Percentiles rank a stretch among this genome's conserved stretches.
Evolutionary conservation across 805 yeast species (phyloP).

Genomic region (Monosporozyma aerobia): DNA sequence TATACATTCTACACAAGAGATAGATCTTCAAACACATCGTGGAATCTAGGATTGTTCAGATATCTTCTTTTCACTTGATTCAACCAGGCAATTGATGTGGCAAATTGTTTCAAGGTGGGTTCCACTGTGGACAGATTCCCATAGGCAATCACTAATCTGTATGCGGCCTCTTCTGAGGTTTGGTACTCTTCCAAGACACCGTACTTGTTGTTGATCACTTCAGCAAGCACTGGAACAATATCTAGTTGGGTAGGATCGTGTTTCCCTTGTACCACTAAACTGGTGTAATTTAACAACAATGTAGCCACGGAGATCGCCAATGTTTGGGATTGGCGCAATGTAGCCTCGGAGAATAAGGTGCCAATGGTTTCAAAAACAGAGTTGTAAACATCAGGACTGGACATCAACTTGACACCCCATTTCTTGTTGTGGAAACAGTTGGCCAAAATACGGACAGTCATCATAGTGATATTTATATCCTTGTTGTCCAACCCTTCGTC

Average conservation of each 20-base stretch:
- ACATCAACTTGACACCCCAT: constrained; percentile 41
- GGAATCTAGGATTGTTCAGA: constrained; percentile 16
- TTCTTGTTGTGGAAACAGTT: constrained; percentile 40
- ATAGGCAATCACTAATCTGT: constrained; percentile 50
- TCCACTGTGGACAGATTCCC: constrained; percentile 46
- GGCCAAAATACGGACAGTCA: constrained; percentile 48
- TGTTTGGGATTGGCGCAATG: constrained; percentile 23
- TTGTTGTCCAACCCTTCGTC: constrained; percentile 33
- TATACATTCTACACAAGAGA: background rate
- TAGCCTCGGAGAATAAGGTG: constrained; percentile 16
- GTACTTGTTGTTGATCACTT: constrained; percentile 22
- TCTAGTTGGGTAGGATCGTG: constrained; percentile 10
- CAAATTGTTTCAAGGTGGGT: constrained; percentile 23
- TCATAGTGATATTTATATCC: constrained; percentile 32
- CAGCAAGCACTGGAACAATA: constrained; percentile 26
- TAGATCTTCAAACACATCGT: constrained; percentile 10
- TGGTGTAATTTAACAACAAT: constrained; percentile 41
- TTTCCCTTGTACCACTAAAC: constrained; percentile 28
- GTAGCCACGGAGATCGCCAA: constrained; percentile 40
- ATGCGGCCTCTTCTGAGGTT: constrained; percentile 54
- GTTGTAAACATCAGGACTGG: constrained; percentile 29
- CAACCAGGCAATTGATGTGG: constrained; percentile 27
- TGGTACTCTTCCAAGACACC: constrained; percentile 24
- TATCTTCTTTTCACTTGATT: constrained; percentile 15
- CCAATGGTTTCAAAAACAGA: constrained; percentile 34